A percentile compares a stretch with the other conserved stretches of the same genome.
Conservation (phyloP, 805 yeast species). For the Suhomyces emberorum region DNA sequence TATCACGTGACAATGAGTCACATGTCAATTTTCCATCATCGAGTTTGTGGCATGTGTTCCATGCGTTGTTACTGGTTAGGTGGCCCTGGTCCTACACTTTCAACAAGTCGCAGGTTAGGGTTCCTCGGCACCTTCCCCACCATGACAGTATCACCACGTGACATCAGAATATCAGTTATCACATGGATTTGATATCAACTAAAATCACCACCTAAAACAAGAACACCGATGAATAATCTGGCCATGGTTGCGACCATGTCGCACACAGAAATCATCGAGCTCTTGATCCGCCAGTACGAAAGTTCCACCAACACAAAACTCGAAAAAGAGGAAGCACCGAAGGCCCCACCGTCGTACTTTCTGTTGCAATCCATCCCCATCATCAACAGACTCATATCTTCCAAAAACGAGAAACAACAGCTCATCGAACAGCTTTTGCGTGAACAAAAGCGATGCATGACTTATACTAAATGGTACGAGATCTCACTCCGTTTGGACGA, state of each 20-base stretch:
- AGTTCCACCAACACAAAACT: neutral
- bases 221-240: no score
- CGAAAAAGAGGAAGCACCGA: neutral
- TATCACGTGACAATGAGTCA: neutral
- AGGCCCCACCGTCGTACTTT: neutral
- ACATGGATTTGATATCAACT: no score
- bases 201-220: no score
- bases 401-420: conserved; percentile 19
- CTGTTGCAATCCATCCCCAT: conserved; percentile 13
- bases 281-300: conserved; percentile 3
- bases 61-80: no score
- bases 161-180: no score
- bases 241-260: no score
- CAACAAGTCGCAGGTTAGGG: no score
- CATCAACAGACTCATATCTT: conserved; percentile 17
- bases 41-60: no score
- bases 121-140: no score
- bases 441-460: conserved; percentile 34
- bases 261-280: conserved; percentile 5
- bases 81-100: no score
- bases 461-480: conserved; percentile 63
- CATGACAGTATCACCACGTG: no score
- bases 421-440: conserved; percentile 21
- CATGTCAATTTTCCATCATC: no score
- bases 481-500: conserved; percentile 63